Evolutionary conservation across 257 asterid species (phyloP).

Genomic region (Jasminum sambac): DNA sequence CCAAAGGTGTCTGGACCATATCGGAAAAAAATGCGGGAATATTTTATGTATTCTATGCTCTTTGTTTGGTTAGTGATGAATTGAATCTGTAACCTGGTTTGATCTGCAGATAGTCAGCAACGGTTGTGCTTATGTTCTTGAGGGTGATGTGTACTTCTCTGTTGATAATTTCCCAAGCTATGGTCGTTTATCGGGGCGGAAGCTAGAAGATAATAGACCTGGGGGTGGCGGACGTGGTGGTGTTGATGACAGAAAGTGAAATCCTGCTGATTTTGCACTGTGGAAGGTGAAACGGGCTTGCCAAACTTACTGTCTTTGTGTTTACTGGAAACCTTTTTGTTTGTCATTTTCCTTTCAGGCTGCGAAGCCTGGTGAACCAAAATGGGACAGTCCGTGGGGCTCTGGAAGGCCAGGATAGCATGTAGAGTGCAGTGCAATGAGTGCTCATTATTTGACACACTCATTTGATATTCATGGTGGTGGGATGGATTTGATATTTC

Average conservation of each 20-base stretch:
- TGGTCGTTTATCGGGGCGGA: constrained; percentile 73
- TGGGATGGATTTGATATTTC: constrained; percentile 90
- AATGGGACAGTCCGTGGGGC: constrained; percentile 96
- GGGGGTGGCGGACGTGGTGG: constrained; percentile 78
- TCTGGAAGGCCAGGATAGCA: constrained; percentile 99
- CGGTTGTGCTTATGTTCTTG: constrained; percentile 66
- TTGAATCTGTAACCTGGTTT: constrained; percentile 8
- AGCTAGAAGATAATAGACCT: constrained; percentile 72
- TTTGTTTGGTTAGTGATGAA: neutral
- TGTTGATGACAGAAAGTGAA: constrained; percentile 66
- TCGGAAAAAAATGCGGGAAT: neutral
- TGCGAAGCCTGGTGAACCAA: constrained; percentile 86
- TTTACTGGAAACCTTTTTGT: neutral
- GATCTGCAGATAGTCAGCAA: constrained; percentile 55
- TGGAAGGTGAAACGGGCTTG: constrained; percentile 62
- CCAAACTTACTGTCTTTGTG: neutral
- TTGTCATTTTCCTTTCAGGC: constrained; percentile 46
- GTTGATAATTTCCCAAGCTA: constrained; percentile 66
- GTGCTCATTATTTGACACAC: constrained; percentile 77
- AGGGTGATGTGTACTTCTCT: constrained; percentile 77
- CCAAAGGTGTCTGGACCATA: neutral
- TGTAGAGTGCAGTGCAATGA: constrained; percentile 95
- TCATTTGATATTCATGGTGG: constrained; percentile 91
- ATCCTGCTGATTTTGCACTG: constrained; percentile 88
- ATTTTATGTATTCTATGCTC: neutral